Conservation (phyloP, 768 basidiomycete species). For the Dictyophora rubrovolvata region DNA sequence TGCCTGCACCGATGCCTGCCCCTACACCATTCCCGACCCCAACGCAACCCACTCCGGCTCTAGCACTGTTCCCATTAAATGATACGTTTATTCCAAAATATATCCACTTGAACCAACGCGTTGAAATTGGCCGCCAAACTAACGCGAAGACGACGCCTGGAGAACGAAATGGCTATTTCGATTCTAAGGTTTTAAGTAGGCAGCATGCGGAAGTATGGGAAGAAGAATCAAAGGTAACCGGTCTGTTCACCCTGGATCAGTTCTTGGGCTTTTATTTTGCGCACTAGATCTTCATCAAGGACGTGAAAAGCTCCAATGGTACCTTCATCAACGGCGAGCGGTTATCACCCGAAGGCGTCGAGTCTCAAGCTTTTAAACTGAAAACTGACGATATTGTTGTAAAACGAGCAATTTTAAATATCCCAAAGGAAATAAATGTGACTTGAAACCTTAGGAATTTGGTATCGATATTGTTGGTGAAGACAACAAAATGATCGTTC, state of each 20-base stretch:
- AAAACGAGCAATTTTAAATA: conserved; percentile 23
- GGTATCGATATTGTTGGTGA: conserved; percentile 99
- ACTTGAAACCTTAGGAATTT: conserved; percentile 60
- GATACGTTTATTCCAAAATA: conserved; percentile 93
- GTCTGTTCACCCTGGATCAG: not conserved
- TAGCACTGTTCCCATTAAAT: conserved; percentile 78
- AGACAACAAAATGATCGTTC: conserved; percentile 95
- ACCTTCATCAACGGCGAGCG: conserved; percentile 97
- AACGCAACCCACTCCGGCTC: conserved; percentile 22
- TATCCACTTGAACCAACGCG: conserved; percentile 71
- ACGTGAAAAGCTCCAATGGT: conserved; percentile 95
- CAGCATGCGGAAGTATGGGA: conserved; percentile 99
- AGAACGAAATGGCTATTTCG: conserved; percentile 94
- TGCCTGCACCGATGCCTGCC: conserved; percentile 4
- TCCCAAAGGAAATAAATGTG: not conserved
- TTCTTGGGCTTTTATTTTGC: not conserved
- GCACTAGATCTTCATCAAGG: conserved; percentile 87
- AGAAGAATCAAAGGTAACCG: conserved; percentile 69
- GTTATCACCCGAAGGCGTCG: conserved; percentile 78
- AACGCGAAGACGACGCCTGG: conserved; percentile 87
- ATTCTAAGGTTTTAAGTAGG: conserved; percentile 87
- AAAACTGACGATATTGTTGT: conserved; percentile 95
- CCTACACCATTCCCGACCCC: not conserved
- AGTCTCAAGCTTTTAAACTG: conserved; percentile 88
- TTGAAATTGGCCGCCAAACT: conserved; percentile 92